These are phyloP conservation scores for Solanum virginianum DNA, from an alignment of 257 asterid genomes.

Conservation along the genomic window DNA sequence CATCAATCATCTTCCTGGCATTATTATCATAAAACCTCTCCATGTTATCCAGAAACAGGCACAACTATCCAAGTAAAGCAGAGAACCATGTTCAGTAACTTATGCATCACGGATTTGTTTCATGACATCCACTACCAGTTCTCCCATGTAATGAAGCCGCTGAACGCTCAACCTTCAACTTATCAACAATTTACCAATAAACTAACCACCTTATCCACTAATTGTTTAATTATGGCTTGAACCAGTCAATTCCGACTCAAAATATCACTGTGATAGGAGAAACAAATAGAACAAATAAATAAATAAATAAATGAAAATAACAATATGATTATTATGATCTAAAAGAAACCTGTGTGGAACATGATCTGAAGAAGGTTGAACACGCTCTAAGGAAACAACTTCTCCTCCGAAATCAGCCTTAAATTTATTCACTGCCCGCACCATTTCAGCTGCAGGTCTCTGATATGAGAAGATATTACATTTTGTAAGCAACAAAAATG, in stretches of 20 bases:
- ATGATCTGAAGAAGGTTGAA: conserved; percentile 92
- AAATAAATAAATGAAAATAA: neutral
- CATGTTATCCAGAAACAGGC: neutral
- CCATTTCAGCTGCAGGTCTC: conserved; percentile 89
- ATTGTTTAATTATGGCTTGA: neutral
- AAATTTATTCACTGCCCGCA: conserved; percentile 79
- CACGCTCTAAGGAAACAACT: conserved; percentile 70
- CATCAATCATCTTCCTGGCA: neutral
- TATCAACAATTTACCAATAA: neutral
- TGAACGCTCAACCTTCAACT: neutral
- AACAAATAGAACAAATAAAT: neutral
- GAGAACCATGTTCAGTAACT: neutral
- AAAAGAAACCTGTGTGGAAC: conserved; percentile 86
- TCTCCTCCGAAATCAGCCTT: conserved; percentile 97
- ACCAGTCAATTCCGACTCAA: neutral
- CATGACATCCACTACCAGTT: neutral
- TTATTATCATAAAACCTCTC: neutral
- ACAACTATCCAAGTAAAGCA: neutral
- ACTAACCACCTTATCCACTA: neutral
- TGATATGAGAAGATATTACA: conserved; percentile 13
- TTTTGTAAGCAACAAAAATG: neutral
- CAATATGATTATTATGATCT: neutral
- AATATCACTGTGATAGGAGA: neutral
- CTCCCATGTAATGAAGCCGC: neutral
- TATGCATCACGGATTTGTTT: neutral